These are phyloP conservation scores for Hymenoscyphus albidus DNA, from an alignment of 2,329 filamentous ascomycete species.

Conservation along the genomic window DNA sequence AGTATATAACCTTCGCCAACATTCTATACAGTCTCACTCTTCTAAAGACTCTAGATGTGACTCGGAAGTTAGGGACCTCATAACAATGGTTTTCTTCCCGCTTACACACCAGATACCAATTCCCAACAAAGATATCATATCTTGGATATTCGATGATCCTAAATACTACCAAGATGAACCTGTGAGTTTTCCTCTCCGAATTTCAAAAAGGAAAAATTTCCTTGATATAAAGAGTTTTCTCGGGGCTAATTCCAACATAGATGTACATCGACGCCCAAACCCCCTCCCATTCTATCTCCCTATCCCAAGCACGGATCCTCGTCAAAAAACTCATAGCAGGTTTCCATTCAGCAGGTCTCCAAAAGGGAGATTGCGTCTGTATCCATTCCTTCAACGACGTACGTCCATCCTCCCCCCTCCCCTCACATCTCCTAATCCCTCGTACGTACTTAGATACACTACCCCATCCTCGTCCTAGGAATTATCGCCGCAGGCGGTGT, in stretches of 20 bases:
- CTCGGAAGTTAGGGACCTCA: background rate
- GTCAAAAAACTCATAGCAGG: slow-evolving; percentile 30
- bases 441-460: slow-evolving; percentile 15
- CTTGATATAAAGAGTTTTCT: background rate
- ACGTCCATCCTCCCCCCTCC: background rate
- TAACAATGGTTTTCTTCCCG: slow-evolving; percentile 18
- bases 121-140: slow-evolving; percentile 27
- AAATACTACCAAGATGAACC: slow-evolving; percentile 26
- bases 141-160: slow-evolving; percentile 29
- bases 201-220: too few relatives aligned
- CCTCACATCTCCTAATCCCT: background rate
- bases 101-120: slow-evolving; percentile 18
- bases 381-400: slow-evolving; percentile 34
- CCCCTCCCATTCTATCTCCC: slow-evolving; percentile 25
- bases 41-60: background rate
- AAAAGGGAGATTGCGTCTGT: slow-evolving; percentile 32
- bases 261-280: slow-evolving; percentile 30
- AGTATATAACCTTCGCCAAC: too few relatives aligned
- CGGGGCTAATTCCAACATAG: slow-evolving; percentile 16
- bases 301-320: slow-evolving; percentile 25
- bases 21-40: background rate
- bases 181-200: too few relatives aligned
- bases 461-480: slow-evolving; percentile 20
- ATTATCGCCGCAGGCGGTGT: slow-evolving; percentile 31
- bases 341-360: slow-evolving; percentile 27